Conservation (phyloP, 2,329 filamentous ascomycete species). For the Malbranchea zuffiana region DNA sequence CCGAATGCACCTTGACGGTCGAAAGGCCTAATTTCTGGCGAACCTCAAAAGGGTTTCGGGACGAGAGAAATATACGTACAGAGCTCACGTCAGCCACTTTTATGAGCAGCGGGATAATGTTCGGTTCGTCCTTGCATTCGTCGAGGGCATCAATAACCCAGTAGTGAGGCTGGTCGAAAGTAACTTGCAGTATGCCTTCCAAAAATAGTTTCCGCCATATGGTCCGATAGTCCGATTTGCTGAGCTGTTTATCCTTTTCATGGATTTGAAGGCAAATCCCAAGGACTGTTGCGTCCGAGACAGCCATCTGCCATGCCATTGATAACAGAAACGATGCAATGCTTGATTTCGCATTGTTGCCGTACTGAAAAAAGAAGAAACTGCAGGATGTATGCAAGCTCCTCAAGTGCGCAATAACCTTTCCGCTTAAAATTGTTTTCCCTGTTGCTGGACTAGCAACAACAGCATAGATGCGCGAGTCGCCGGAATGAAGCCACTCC, state of each 20-base stretch:
- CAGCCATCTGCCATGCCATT: conserved; percentile 29
- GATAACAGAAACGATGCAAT: conserved; percentile 21
- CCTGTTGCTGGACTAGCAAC: conserved; percentile 24
- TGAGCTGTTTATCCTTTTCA: not conserved
- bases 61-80: not conserved
- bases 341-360: conserved; percentile 20
- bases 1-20: not conserved
- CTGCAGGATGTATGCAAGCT: conserved; percentile 14
- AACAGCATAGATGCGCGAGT: conserved; percentile 21
- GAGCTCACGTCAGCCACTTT: not conserved
- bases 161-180: conserved; percentile 11
- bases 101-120: not conserved
- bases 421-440: conserved; percentile 26
- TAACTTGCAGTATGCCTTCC: conserved; percentile 8
- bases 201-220: conserved; percentile 16
- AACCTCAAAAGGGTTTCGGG: not conserved
- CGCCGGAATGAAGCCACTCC: conserved; percentile 7
- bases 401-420: conserved; percentile 19
- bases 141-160: conserved; percentile 21
- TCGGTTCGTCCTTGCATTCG: no score
- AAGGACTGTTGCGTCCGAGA: conserved; percentile 1
- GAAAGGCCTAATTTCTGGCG: not conserved
- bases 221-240: conserved; percentile 5
- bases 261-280: no score
- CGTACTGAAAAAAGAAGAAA: conserved; percentile 30